Evolutionary conservation across 2,329 filamentous ascomycete species (phyloP).

Genomic region (Cyclaneusma minus): DNA sequence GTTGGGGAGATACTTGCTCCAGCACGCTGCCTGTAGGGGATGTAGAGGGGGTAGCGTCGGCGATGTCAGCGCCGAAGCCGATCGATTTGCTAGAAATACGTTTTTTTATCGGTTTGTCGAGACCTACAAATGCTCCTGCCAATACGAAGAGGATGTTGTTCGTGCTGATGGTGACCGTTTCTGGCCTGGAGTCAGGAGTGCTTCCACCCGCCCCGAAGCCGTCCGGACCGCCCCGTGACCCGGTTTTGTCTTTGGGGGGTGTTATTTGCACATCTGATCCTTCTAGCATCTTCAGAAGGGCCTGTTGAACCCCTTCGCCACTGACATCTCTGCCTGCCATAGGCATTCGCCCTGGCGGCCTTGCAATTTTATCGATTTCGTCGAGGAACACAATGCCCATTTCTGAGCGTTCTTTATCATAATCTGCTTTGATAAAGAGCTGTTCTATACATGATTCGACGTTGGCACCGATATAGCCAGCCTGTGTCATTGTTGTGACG

Average conservation of each 20-base stretch:
- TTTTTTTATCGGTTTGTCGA: slow-evolving; percentile 76
- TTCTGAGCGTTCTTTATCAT: slow-evolving; percentile 71
- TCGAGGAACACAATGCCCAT: slow-evolving; percentile 90
- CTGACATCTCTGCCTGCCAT: slow-evolving; percentile 86
- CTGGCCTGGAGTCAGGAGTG: slow-evolving; percentile 9
- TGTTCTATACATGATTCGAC: slow-evolving; percentile 92
- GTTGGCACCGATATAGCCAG: slow-evolving; percentile 94
- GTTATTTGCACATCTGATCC: slow-evolving; percentile 87
- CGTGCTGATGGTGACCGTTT: slow-evolving; percentile 65
- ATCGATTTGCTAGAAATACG: slow-evolving; percentile 73
- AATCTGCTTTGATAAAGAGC: slow-evolving; percentile 77
- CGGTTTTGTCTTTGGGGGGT: slow-evolving; percentile 51
- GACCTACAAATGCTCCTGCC: slow-evolving; percentile 83
- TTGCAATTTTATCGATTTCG: slow-evolving; percentile 94
- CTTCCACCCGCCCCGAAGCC: slow-evolving; percentile 1
- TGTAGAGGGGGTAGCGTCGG: slow-evolving; percentile 36
- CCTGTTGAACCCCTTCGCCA: slow-evolving; percentile 93
- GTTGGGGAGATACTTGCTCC: slow-evolving; percentile 28
- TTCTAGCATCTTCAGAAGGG: slow-evolving; percentile 87
- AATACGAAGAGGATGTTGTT: slow-evolving; percentile 97
- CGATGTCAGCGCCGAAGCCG: slow-evolving; percentile 78
- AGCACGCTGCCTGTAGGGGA: slow-evolving; percentile 47
- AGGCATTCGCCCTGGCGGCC: slow-evolving; percentile 47
- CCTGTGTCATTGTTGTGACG: slow-evolving; percentile 90
- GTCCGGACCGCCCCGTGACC: slow-evolving; percentile 6